Evolutionary conservation across 208 protist species (phyloP), one percentile per base, ranked within the genome.

Genomic region (Entamoeba invadens): DNA sequence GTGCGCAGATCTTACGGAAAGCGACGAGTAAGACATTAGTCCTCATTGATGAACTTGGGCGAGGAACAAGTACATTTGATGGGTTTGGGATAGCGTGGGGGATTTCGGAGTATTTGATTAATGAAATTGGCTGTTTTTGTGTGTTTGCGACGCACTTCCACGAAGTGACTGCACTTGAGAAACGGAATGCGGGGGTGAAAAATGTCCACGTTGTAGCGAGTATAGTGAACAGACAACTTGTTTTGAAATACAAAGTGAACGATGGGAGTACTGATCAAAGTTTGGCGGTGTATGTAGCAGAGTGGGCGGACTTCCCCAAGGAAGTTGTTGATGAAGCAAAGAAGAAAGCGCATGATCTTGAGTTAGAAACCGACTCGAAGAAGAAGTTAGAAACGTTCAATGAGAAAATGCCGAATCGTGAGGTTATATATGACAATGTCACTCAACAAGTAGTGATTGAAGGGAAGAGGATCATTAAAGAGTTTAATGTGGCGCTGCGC

Each of bases 111-210:
- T 97, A 98, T 95, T 91, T 91, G 14, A 18, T 42, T 44, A 77
- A 42, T 31, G 77, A 91, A 0, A 91, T 45, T 42, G 38, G 38
- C 16, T 44, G n/a, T 94, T 99, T 3, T 42, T 97, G 96, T 16
- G 35, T 99, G 3, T 98, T 98, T 95, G 98, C 98, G 14, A 99
- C 98, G 2, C 98, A 99, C 95, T 98, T 94, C 96, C 97, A 96
- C 68, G 94, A 96, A 91, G 25, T 97, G 0, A 93, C 94, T 1
- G 45, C 94, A 35, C 95, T 96, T 46, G 94, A 92, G n/a, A 44
- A 57, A 16, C 95, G 94, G 45, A 93, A 95, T 4, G 50, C 1
- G 3, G 44, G 38, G 3, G 95, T 72, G 3, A 44, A 44, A 42
- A 94, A 94, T 25, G 31, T 35, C 4, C 50, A 94, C 45, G 91